Base-by-base conservation (phyloP, 345 rosid genomes). In the Murraya koenigii region DNA sequence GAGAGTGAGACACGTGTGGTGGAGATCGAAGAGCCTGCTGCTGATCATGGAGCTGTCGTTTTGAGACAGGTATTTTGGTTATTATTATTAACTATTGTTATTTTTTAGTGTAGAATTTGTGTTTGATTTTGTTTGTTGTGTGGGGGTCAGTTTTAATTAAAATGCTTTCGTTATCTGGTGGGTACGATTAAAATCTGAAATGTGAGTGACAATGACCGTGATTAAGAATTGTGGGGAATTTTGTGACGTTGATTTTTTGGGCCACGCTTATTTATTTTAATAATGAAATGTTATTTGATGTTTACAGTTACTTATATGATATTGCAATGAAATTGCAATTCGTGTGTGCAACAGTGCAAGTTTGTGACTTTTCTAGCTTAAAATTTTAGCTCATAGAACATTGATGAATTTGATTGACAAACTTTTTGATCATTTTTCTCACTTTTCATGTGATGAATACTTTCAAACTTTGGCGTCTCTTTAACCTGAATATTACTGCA, bases 61-160 rank as follows among this genome's bases (percentile, higher is more conserved):
- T 86, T 92, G 49, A 83, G 86, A 81, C 93, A 90, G 93, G 99
- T 94, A 80, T 33, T 44, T 58, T 11, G 69, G 47, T 35, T 22
- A 8, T 41, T 59, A 54, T 36, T 20, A 36, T 13, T 52, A 0
- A 4, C 5, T 52, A 17, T 52, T 44, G 14, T 52, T 52, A 5
- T 52, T 52, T 7, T 4, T 25, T 7, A 25, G 35, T 44, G 1
- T 44, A 44, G 49, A 44, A 44, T 11, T 44, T 44, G 23, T 74
- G 20, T 17, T 26, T 44, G 41, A 20, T 26, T 60, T 41, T 41
- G 59, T 61, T 61, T 74, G 69, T 32, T 35, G 35, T 26, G 56
- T 30, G 60, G 59, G 59, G 69, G 39, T 74, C 69, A 39, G 32
- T 41, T 74, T 44, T 44, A 15, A 5, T 10, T 15, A 2, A 32